A percentile compares a stretch with the other conserved stretches of the same genome.
Evolutionary conservation across 2,329 filamentous ascomycete species (phyloP).

Genomic region (Penicillium sp.): DNA sequence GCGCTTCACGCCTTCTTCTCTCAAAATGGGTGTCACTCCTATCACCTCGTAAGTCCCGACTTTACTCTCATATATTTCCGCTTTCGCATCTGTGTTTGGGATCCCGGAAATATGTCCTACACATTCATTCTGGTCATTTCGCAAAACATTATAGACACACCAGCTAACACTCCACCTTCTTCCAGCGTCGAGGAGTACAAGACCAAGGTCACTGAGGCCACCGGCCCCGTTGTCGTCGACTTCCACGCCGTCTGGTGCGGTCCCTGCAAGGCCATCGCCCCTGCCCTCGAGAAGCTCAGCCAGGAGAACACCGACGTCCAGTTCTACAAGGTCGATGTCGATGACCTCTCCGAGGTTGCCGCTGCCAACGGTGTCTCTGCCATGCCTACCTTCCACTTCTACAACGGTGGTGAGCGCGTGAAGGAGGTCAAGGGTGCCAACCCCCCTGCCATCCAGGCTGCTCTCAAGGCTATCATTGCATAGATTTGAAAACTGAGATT

Average conservation of each 20-base stretch:
- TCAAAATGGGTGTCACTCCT: constrained; percentile 28
- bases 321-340: constrained; percentile 92
- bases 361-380: constrained; percentile 77
- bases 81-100: neutral
- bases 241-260: constrained; percentile 90
- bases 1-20: constrained; percentile 16
- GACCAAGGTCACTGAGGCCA: constrained; percentile 45
- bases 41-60: constrained; percentile 27
- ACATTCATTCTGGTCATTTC: neutral
- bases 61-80: too few species aligned
- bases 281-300: constrained; percentile 65
- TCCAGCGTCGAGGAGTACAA: constrained; percentile 60
- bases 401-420: constrained; percentile 73
- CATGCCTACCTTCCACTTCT: constrained; percentile 89
- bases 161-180: neutral
- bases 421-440: constrained; percentile 77
- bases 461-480: constrained; percentile 25
- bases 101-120: too few species aligned
- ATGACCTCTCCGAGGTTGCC: constrained; percentile 71
- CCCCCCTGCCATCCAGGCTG: constrained; percentile 61
- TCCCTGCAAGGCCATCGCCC: constrained; percentile 88
- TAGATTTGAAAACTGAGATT: constrained; percentile 15
- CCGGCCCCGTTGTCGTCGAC: constrained; percentile 72
- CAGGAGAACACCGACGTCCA: constrained; percentile 58
- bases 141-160: neutral